Evolutionary conservation across 495 filamentous ascomycete genomes (phyloP), one percentile per base, ranked within the genome.

Genomic region (Penicillium odoratum): DNA sequence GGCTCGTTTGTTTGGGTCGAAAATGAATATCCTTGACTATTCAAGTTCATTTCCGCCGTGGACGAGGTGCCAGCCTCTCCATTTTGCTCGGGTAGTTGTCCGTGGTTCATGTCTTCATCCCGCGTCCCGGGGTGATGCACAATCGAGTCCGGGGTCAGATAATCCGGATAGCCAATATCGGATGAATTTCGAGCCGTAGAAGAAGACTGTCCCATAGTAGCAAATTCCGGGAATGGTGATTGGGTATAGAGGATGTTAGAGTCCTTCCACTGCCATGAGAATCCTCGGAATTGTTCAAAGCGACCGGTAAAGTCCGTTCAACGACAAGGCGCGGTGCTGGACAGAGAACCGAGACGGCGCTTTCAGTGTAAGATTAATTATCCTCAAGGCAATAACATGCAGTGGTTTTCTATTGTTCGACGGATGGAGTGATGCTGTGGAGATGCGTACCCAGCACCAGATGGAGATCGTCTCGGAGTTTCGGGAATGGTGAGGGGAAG

Each of bases 131-230:
- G 55, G 52, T 64, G 66, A 59, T 60, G 68, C 38, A 56, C 48
- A 60, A 50, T 53, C 49, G 67, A 63, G 44, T 58, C 64, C 36
- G 64, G 60, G 48, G 59, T 15, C 55, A 56, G 46, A 38, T 59
- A 54, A 58, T 67, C 64, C 51, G 66, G 38, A 43, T 61, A 61
- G 45, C 51, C 63, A 54, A 54, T 68, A 49, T 72, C 67, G 46
- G 70, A 69, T 48, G 63, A 64, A 56, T 74, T 65, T 71, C 74
- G 68, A 61, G 73, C 71, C 47, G 75, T 75, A 48, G 77, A 79
- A 30, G 74, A 76, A 61, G 73, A 71, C 63, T 78, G 77, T 75
- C 77, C 77, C 77, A 79, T 79, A 78, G 72, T 77, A 78, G 65
- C 65, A 69, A 50, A 42, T 64, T 43, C 31, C 16, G 48, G 53